phyloP scores from a whole-genome alignment of 2,329 filamentous ascomycete species.

The Blastomyces silverae region DNA sequence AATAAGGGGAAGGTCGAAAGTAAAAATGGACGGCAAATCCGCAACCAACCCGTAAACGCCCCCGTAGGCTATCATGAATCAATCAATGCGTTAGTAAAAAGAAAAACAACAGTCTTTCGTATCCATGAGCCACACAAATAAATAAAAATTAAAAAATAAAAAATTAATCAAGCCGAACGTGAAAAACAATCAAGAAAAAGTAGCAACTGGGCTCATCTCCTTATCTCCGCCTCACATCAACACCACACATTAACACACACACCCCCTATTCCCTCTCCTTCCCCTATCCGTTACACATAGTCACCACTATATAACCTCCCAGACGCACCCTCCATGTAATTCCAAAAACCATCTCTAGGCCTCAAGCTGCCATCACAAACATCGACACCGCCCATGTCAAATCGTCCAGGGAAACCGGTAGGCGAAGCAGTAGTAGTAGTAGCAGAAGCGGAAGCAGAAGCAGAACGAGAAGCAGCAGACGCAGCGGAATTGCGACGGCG shows the following conservation, averaged over 20 bases:
- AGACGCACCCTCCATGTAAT: background rate
- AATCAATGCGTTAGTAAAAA: background rate
- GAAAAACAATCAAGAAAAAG: background rate
- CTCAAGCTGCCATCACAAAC: background rate
- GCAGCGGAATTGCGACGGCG: slow-evolving; percentile 8
- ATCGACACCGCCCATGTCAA: background rate
- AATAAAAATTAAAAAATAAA: background rate
- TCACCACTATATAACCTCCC: background rate
- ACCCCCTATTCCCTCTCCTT: background rate
- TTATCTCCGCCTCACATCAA: background rate
- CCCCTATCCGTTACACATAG: background rate
- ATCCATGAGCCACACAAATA: no score
- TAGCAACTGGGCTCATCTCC: background rate
- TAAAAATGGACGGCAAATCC: background rate
- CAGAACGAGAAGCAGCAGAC: background rate
- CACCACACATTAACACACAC: background rate
- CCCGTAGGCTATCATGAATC: background rate
- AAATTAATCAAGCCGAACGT: background rate
- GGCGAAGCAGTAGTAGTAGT: background rate
- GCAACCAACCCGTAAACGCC: background rate
- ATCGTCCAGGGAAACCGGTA: background rate
- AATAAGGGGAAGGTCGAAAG: background rate
- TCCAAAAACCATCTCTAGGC: background rate
- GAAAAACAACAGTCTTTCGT: no score
- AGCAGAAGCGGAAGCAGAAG: background rate